phyloP scores from a whole-genome alignment of 2,329 filamentous ascomycete species.

The Westerdykella sp. region DNA sequence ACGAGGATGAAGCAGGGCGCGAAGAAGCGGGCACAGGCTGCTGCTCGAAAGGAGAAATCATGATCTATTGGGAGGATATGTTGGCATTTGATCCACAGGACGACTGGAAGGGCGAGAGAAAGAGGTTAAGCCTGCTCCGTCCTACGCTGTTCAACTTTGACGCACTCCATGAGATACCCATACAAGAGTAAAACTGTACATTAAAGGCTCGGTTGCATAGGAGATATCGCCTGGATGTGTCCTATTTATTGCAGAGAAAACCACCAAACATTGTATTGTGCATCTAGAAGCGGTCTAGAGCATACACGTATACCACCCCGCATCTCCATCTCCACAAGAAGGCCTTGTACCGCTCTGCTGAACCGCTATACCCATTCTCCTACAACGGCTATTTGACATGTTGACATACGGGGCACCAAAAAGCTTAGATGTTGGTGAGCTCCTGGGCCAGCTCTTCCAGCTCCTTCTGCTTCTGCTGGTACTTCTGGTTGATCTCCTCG shows the following conservation, averaged over 20 bases:
- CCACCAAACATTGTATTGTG: too few species aligned
- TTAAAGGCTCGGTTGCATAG: too few species aligned
- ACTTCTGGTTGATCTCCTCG: slow-evolving; percentile 94
- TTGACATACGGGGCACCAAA: neutral
- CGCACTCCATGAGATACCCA: neutral
- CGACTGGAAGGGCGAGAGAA: neutral
- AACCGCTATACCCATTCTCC: neutral
- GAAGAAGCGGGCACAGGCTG: slow-evolving; percentile 65
- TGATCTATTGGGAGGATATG: neutral
- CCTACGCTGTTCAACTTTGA: neutral
- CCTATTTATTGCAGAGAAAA: too few species aligned
- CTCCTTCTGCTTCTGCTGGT: slow-evolving; percentile 76
- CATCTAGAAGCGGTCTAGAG: slow-evolving; percentile 24
- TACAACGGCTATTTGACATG: neutral
- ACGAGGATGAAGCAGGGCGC: slow-evolving; percentile 57
- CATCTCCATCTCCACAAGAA: too few species aligned
- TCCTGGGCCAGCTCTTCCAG: slow-evolving; percentile 84
- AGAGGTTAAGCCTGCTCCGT: slow-evolving; percentile 1
- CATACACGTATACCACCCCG: slow-evolving; percentile 12
- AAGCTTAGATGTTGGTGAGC: slow-evolving; percentile 79
- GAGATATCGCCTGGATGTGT: too few species aligned
- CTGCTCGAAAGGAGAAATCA: slow-evolving; percentile 42
- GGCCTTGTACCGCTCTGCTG: too few species aligned
- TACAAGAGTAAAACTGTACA: neutral
- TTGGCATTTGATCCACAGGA: neutral